phyloP scores from a whole-genome alignment of 805 yeast species.

The Saccharomyces jurei region DNA sequence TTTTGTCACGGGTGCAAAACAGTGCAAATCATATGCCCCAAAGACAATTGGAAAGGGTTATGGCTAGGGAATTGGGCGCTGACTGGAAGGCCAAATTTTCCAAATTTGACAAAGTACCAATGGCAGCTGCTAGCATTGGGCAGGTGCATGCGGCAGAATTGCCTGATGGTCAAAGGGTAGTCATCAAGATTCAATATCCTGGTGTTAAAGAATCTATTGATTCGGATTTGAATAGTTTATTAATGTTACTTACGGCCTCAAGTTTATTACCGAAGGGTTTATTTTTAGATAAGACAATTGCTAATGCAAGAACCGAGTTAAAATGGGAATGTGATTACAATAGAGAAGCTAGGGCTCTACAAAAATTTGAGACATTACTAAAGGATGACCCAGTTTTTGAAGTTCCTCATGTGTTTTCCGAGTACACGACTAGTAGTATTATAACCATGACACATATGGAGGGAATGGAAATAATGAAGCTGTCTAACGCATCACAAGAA shows the following conservation, averaged over 20 bases:
- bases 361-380: constrained; percentile 56
- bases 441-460: constrained; percentile 84
- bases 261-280: constrained; percentile 83
- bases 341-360: constrained; percentile 76
- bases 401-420: constrained; percentile 76
- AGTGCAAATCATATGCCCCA: constrained; percentile 96
- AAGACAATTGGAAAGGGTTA: constrained; percentile 70
- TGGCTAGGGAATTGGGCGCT: constrained; percentile 62
- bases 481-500: constrained; percentile 46
- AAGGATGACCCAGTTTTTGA: constrained; percentile 53
- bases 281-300: constrained; percentile 84
- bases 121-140: constrained; percentile 96
- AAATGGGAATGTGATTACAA: constrained; percentile 97
- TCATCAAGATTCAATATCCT: constrained; percentile 94
- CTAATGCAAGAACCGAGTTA: constrained; percentile 84
- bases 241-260: constrained; percentile 78
- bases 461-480: constrained; percentile 76
- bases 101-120: constrained; percentile 76
- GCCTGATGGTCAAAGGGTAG: constrained; percentile 62
- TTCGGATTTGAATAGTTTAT: constrained; percentile 80
- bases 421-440: constrained; percentile 71
- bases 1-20: constrained; percentile 79
- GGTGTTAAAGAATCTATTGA: constrained; percentile 93
- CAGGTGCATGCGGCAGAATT: constrained; percentile 86
- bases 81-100: constrained; percentile 71